Evolutionary conservation across 768 basidiomycete genomes (phyloP).

Genomic region (Suillus bovinus): DNA sequence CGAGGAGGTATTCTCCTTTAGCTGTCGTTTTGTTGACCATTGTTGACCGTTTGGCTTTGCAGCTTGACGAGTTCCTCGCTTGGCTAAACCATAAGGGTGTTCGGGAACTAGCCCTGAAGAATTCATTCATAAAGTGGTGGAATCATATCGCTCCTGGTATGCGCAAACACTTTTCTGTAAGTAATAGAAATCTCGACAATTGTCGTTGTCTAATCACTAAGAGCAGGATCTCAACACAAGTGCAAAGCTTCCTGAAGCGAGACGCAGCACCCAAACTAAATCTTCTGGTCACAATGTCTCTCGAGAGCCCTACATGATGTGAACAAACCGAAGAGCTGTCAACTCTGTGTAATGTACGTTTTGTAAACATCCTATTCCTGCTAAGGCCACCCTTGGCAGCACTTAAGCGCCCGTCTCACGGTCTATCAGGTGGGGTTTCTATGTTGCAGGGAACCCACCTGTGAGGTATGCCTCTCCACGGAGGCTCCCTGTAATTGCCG

Average conservation of each 20-base stretch:
- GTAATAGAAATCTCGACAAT: conserved; percentile 29
- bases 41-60: conserved; percentile 16
- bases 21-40: neutral
- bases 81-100: conserved; percentile 95
- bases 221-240: conserved; percentile 66
- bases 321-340: conserved; percentile 78
- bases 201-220: conserved; percentile 15
- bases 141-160: conserved; percentile 79
- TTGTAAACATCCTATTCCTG: conserved; percentile 2
- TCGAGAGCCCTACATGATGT: conserved; percentile 85
- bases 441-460: too few species aligned
- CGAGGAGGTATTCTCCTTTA: conserved; percentile 64
- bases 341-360: conserved; percentile 31
- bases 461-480: too few species aligned
- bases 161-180: conserved; percentile 70
- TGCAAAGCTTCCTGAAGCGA: conserved; percentile 74
- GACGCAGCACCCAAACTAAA: conserved; percentile 75
- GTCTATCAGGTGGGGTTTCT: neutral
- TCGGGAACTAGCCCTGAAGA: conserved; percentile 81
- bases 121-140: conserved; percentile 80
- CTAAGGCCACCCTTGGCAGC: neutral
- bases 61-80: conserved; percentile 81
- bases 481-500: too few species aligned
- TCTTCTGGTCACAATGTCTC: conserved; percentile 59
- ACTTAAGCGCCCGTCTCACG: neutral